phyloP scores from a whole-genome alignment of 805 yeast genomes.

The Saccharomycopsis selenospora region DNA sequence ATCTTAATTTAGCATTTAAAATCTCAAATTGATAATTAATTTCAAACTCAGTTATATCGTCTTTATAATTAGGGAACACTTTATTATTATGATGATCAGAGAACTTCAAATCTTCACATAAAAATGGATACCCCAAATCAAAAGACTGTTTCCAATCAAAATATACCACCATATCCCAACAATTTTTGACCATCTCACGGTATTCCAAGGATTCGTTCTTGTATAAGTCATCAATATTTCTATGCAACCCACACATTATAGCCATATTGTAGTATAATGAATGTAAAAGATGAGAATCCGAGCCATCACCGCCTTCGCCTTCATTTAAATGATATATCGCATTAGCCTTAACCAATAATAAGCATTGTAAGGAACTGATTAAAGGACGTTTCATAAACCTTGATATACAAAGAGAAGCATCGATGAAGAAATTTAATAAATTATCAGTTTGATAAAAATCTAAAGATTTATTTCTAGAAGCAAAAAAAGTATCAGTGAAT shows the following conservation, averaged over 20 bases:
- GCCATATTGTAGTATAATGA: slow-evolving; percentile 15
- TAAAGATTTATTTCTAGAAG: slow-evolving; percentile 7
- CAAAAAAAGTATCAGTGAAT: slow-evolving; percentile 10
- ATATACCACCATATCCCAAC: slow-evolving; percentile 17
- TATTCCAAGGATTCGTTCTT: slow-evolving; percentile 5
- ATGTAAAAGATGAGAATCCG: slow-evolving; percentile 17
- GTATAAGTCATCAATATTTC: slow-evolving; percentile 14
- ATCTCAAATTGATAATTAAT: slow-evolving; percentile 15
- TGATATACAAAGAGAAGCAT: slow-evolving; percentile 7
- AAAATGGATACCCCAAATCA: slow-evolving; percentile 20
- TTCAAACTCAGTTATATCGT: slow-evolving; percentile 8
- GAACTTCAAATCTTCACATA: slow-evolving; percentile 13
- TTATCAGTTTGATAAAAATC: slow-evolving; percentile 9
- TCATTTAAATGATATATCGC: slow-evolving; percentile 17
- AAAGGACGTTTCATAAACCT: slow-evolving; percentile 19
- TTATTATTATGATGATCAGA: slow-evolving; percentile 6
- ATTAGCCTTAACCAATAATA: slow-evolving; percentile 17
- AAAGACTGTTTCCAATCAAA: slow-evolving; percentile 19
- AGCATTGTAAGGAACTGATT: slow-evolving; percentile 13
- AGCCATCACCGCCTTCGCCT: slow-evolving; percentile 22
- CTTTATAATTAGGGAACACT: slow-evolving; percentile 5
- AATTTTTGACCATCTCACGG: slow-evolving; percentile 12
- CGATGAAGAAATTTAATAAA: slow-evolving; percentile 7
- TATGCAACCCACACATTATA: slow-evolving; percentile 20
- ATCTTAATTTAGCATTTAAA: neutral